Evolutionary conservation across 2,329 filamentous ascomycete genomes (phyloP), one percentile per base, ranked within the genome.

Genomic region (Xylaria sp.): DNA sequence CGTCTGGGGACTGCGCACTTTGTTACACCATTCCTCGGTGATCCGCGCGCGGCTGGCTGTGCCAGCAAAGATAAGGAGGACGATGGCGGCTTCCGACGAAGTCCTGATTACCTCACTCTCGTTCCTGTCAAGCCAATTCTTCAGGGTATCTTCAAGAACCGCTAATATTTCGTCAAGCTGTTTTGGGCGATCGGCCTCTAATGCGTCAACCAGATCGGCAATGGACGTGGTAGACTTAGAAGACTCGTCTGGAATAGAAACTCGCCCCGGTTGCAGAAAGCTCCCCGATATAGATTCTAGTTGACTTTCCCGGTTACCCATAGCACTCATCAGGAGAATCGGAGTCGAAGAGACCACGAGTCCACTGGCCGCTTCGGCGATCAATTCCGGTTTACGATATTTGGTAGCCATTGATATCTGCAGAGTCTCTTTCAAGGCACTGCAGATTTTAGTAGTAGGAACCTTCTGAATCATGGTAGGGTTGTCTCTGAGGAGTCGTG

Each of bases 341-440:
- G 82, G 81, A 8, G 78, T 70, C 0, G 74, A 69, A 4, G 85
- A 78, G 6, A 82, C 74, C 9, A 88, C 74, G 1, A 90, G 74
- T n/a, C 74, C 76, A 61, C 83, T 80, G 13, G 78, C 77, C 0
- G 84, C 83, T 62, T 88, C 85, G 21, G 84, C 83, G 3, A 89
- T 77, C 19, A 89, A 75, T 52, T 90, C 87, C 0, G 84, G 85
- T 20, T 83, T 82, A 17, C 88, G 77, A 58, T 79, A 82, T 1
- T 73, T 73, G 0, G 73, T 76, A 0, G 66, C 65, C 41, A 72
- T 69, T 41, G 75, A 71, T 43, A 77, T 72, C 19, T 70, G 62
- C 11, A 85, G 64, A 6, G 81, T 74, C 0, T 57, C 53, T 24
- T 52, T 64, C 8, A 77, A 52, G 2, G 65, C 62, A 11, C 66